Evolutionary conservation across 345 rosid genomes (phyloP), one percentile per base, ranked within the genome.

Genomic region (Pelargonium nanum): DNA sequence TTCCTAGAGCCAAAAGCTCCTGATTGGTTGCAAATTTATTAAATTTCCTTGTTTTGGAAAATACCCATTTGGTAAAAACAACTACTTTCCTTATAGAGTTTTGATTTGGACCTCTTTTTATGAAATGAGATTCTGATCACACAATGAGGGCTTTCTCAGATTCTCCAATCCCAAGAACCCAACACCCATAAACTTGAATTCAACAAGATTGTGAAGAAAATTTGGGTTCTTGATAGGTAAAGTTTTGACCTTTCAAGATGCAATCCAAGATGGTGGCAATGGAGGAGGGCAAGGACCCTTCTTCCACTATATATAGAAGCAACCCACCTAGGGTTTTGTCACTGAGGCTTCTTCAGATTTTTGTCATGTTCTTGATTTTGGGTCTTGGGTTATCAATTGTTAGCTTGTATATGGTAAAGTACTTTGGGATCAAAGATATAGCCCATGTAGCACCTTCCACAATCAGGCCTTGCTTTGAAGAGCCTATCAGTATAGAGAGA

Each of bases 251-350:
- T 50, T 70, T 19, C 5, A 62, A 55, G 60, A 70, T 73, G 77
- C 68, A 65, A 62, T 44, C 71, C 21, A 73, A 63, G 69, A 56
- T 57, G 23, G 58, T 23, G 58, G 69, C 77, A 26, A 53, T 74
- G 71, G 93, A 83, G 68, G 93, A 86, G 67, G 83, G 83, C 4
- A 74, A 78, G 64, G 84, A 82, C 17, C 68, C 59, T 32, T 34
- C 65, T 52, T 57, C 64, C 56, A 10, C 66, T 19, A 32, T 63
- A n/a, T n/a, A n/a, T n/a, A 82, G 79, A 67, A 57, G 63, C 34
- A 72, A 59, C 72, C 79, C 70, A 56, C 55, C 56, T 59, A 79
- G 74, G 72, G 58, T 73, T 53, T 62, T 77, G 19, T 74, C 83
- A 1, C 57, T 75, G 61, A 79, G 79, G 17, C 25, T 71, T 25